Conservation (phyloP, 2,329 filamentous ascomycete genomes). For the Lecanosticta acicola region DNA sequence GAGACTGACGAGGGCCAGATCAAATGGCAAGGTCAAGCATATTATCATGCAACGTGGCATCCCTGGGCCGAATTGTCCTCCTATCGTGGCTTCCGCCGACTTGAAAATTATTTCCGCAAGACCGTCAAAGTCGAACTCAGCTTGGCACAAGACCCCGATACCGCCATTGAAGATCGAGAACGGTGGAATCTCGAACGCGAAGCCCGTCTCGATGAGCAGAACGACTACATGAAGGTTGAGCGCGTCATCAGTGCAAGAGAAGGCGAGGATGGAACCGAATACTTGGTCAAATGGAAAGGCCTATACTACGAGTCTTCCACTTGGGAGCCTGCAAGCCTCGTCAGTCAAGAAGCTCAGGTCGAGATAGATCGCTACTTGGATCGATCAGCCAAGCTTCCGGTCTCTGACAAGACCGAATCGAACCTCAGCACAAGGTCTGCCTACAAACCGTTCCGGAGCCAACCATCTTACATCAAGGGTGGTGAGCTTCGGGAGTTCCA, state of each 20-base stretch:
- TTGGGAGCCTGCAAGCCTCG: conserved; percentile 74
- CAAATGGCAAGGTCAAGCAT: conserved; percentile 95
- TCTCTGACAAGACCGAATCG: conserved; percentile 71
- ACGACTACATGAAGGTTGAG: conserved; percentile 88
- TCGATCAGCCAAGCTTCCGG: conserved; percentile 71
- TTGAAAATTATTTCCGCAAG: conserved; percentile 93
- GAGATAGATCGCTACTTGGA: conserved; percentile 91
- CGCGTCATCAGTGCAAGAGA: conserved; percentile 80
- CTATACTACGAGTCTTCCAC: conserved; percentile 91
- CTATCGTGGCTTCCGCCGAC: conserved; percentile 77
- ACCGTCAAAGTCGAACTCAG: conserved; percentile 73
- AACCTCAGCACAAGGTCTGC: conserved; percentile 68
- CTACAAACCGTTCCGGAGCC: conserved; percentile 67
- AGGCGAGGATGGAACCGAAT: conserved; percentile 75
- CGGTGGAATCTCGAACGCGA: conserved; percentile 95
- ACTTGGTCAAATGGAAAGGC: conserved; percentile 84
- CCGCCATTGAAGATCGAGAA: conserved; percentile 79
- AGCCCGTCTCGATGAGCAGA: conserved; percentile 77
- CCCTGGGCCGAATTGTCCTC: conserved; percentile 65
- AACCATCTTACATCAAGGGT: conserved; percentile 77
- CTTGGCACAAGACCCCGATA: conserved; percentile 66
- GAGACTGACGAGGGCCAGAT: conserved; percentile 52
- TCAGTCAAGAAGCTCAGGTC: conserved; percentile 73
- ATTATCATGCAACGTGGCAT: conserved; percentile 96
- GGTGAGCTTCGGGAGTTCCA: conserved; percentile 91